A percentile compares a stretch with the other conserved stretches of the same genome.
phyloP scores from a whole-genome alignment of 768 basidiomycete species.

The Tulasnella calospora region DNA sequence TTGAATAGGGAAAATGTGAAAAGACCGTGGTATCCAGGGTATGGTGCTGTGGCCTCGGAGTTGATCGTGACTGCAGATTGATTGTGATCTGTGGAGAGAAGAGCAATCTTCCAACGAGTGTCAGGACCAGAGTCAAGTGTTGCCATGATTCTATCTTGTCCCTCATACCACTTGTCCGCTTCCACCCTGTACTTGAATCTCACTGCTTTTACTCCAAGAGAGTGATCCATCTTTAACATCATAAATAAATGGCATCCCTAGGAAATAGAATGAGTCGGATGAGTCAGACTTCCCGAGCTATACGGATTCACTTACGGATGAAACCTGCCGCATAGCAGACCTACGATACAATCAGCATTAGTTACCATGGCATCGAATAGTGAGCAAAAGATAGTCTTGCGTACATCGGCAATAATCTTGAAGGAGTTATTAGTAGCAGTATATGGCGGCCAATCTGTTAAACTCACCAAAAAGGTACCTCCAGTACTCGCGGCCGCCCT shows the following conservation, averaged over 20 bases:
- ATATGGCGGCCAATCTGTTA: constrained; percentile 48
- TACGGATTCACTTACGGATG: neutral
- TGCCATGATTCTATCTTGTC: too few relatives aligned
- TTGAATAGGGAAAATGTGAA: too few relatives aligned
- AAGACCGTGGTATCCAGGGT: too few relatives aligned
- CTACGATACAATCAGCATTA: constrained; percentile 19
- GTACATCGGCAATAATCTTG: neutral
- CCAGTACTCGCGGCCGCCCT: neutral
- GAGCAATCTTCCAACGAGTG: neutral
- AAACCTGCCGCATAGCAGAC: neutral
- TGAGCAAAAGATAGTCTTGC: neutral
- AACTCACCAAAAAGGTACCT: neutral
- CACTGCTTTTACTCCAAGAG: too few relatives aligned
- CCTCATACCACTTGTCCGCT: too few relatives aligned
- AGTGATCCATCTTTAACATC: too few relatives aligned
- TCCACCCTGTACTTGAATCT: too few relatives aligned
- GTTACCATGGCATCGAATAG: constrained; percentile 45
- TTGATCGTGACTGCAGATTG: too few relatives aligned
- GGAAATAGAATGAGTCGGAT: too few relatives aligned
- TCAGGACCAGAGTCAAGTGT: neutral
- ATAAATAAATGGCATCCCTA: too few relatives aligned
- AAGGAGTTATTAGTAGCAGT: neutral
- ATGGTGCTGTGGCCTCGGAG: too few relatives aligned
- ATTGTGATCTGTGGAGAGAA: neutral
- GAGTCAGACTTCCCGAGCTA: too few relatives aligned